Evolutionary conservation across 805 yeast species (phyloP).

Genomic region (Sugiyamaella chiloensis): DNA sequence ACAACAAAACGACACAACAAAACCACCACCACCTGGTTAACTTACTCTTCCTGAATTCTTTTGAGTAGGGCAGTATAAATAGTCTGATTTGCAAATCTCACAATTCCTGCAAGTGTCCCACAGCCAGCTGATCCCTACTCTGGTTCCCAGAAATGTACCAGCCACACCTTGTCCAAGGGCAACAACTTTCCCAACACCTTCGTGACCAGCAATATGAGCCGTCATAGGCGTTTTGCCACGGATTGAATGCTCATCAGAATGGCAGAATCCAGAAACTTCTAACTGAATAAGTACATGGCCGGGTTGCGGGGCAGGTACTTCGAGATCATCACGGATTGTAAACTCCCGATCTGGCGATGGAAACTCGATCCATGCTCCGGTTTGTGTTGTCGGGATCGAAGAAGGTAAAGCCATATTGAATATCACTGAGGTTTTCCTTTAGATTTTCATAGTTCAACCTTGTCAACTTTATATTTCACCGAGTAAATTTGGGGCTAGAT

Average conservation of each 20-base stretch:
- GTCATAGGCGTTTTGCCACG: constrained; percentile 88
- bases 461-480: too few species aligned
- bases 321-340: constrained; percentile 32
- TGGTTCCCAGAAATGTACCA: constrained; percentile 74
- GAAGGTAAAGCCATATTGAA: too few species aligned
- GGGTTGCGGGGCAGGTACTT: constrained; percentile 75
- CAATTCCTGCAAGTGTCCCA: too few species aligned
- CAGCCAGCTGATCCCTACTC: constrained; percentile 82
- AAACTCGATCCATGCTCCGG: too few species aligned
- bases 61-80: too few species aligned
- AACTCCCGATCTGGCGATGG: too few species aligned
- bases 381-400: too few species aligned
- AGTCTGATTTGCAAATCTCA: too few species aligned
- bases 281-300: constrained; percentile 77
- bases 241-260: constrained; percentile 77
- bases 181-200: constrained; percentile 85
- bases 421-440: too few species aligned
- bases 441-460: too few species aligned
- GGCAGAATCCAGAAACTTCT: constrained; percentile 89
- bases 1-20: too few species aligned
- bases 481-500: too few species aligned
- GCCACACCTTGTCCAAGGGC: constrained; percentile 66
- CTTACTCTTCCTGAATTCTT: constrained; percentile 75
- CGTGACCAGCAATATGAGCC: constrained; percentile 83
- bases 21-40: constrained; percentile 87